Evolutionary conservation across 2,329 filamentous ascomycete species (phyloP).

Genomic region (Fusarium temperatum): DNA sequence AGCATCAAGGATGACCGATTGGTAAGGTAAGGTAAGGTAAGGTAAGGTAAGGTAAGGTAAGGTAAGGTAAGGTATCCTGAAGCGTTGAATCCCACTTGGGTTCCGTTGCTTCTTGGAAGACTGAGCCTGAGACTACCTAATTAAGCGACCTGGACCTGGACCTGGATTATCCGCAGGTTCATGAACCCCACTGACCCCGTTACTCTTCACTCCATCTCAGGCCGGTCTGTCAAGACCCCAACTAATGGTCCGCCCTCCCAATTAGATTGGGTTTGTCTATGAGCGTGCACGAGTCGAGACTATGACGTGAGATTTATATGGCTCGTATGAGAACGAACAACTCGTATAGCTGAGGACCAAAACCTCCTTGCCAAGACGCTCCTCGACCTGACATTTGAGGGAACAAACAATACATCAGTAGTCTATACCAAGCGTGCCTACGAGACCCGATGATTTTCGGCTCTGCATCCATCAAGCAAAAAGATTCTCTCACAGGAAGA

Average conservation of each 20-base stretch:
- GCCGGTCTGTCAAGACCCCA: slow-evolving; percentile 8
- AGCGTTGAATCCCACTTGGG: background rate
- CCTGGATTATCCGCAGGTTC: background rate
- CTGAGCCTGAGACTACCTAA: slow-evolving; percentile 2
- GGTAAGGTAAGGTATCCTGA: background rate
- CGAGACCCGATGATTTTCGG: slow-evolving; percentile 25
- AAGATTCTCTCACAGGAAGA: background rate
- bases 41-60: too few species aligned
- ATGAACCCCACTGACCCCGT: slow-evolving; percentile 23
- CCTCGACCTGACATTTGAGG: background rate
- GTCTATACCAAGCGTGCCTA: background rate
- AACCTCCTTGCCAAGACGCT: background rate
- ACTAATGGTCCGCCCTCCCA: too few species aligned
- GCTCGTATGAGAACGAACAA: background rate
- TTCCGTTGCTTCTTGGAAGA: slow-evolving; percentile 8
- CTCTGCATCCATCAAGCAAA: background rate
- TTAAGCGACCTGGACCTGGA: background rate
- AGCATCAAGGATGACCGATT: slow-evolving; percentile 4
- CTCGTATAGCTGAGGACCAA: background rate
- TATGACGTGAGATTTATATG: background rate
- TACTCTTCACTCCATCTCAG: background rate
- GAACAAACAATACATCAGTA: background rate
- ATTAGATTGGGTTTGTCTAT: background rate
- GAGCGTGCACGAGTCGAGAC: background rate
- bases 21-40: background rate